phyloP scores from a whole-genome alignment of 2,329 filamentous ascomycete genomes.

The Aspergillus hiratsukae region DNA sequence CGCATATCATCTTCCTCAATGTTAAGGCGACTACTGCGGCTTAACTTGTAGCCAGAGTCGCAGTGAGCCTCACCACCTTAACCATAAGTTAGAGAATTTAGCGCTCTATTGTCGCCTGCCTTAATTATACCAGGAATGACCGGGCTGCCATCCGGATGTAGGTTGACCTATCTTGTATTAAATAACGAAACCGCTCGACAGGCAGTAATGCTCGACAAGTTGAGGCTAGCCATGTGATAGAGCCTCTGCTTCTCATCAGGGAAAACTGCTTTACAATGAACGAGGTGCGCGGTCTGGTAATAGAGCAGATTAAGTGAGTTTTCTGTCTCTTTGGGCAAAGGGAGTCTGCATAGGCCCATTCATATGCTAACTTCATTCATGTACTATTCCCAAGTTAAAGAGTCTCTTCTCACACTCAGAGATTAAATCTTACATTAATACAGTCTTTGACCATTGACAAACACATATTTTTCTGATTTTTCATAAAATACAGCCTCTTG shows the following conservation, averaged over 20 bases:
- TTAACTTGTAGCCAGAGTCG: slow-evolving; percentile 1
- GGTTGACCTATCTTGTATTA: slow-evolving; percentile 8
- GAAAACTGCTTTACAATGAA: slow-evolving; percentile 10
- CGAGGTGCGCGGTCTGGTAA: slow-evolving; percentile 9
- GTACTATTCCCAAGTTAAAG: slow-evolving; percentile 9
- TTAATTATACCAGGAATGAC: slow-evolving; percentile 1
- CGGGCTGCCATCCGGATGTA: background rate
- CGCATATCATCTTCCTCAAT: background rate
- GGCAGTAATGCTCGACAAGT: slow-evolving; percentile 14
- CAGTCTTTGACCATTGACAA: slow-evolving; percentile 4
- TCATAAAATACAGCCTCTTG: slow-evolving; percentile 16
- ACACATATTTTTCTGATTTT: slow-evolving; percentile 6
- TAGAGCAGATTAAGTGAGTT: slow-evolving; percentile 11
- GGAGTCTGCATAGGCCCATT: slow-evolving; percentile 9
- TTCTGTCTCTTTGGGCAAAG: slow-evolving; percentile 8
- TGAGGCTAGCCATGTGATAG: slow-evolving; percentile 10
- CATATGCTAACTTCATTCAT: slow-evolving; percentile 12
- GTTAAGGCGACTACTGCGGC: background rate
- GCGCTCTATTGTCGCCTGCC: background rate
- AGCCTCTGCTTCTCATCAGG: slow-evolving; percentile 14
- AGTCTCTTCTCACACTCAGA: background rate
- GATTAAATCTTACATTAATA: slow-evolving; percentile 3
- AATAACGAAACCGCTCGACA: slow-evolving; percentile 16
- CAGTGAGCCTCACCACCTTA: no score
- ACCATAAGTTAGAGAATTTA: background rate